phyloP scores from a whole-genome alignment of 1,139 yeast genomes.

The Suhomyces terraborum region DNA sequence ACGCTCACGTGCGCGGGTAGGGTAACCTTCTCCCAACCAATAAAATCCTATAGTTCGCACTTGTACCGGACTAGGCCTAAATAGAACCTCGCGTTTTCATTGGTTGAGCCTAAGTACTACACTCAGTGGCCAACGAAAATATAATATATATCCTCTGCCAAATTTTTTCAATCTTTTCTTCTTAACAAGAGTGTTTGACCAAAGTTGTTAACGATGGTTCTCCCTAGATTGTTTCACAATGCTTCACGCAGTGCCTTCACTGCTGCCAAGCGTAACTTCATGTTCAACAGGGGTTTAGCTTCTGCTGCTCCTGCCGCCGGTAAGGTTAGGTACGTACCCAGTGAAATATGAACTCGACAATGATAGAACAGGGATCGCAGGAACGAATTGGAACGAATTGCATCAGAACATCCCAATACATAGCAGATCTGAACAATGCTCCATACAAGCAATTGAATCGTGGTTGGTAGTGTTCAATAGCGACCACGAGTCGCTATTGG shows the following conservation, averaged over 20 bases:
- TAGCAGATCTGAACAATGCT: no score
- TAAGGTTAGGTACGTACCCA: conserved; percentile 79
- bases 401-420: no score
- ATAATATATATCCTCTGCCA: conserved; percentile 14
- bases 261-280: conserved; percentile 82
- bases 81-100: conserved; percentile 13
- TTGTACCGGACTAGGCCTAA: conserved; percentile 14
- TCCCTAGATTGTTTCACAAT: conserved; percentile 91
- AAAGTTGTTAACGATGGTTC: conserved; percentile 54
- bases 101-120: conserved; percentile 11
- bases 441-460: background rate
- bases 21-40: conserved; percentile 16
- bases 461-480: background rate
- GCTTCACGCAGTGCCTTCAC: conserved; percentile 87
- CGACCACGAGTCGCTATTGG: background rate
- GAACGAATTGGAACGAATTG: background rate
- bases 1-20: conserved; percentile 10
- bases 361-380: background rate
- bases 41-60: conserved; percentile 14
- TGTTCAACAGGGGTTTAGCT: conserved; percentile 82
- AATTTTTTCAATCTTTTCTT: conserved; percentile 14
- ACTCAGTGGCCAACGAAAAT: conserved; percentile 14
- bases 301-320: conserved; percentile 83
- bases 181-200: conserved; percentile 19
- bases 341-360: conserved; percentile 3